Base-by-base conservation (phyloP, 306 rosid genomes). In the Corylus americana region DNA sequence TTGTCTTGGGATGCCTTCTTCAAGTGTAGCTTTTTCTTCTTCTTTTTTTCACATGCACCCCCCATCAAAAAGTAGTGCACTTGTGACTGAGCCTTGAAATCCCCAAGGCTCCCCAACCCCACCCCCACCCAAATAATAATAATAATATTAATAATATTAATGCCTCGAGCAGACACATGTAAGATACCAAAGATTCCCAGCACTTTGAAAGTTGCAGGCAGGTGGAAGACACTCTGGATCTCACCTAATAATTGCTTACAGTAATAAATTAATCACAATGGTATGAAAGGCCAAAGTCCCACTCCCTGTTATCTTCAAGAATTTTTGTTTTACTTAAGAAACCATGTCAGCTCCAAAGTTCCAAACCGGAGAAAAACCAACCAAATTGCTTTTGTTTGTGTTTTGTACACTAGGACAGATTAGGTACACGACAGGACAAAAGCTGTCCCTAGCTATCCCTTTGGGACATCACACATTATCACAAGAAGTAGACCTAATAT, bases 141-240 rank as follows among this genome's bases (percentile, higher is more conserved):
- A 35, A 35, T 39, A 39, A 42, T 42, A 12, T 4, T 27, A 25
- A 20, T 10, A 53, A 53, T 13, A 53, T 16, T 17, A 53, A 53
- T 59, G 31, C 31, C 66, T 25, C 37, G 66, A 71, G 62, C 70
- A 55, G 59, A 81, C 80, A 25, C 55, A 50, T 70, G 81, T 64
- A 54, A 82, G 74, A 42, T 42, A 6, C 8, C 6, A 42, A 6
- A 42, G 45, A 55, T 78, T 78, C 79, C 55, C 3, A 22, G 35
- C 58, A 44, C 44, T 55, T 45, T 58, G 35, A 29, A 31, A 35
- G 55, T 67, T 67, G 35, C 55, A 3, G 35, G 78, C 16, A 42
- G 29, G 82, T 83, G 86, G 82, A 78, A 42, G 79, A 83, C 86
- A 83, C 59, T 71, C 86, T 78, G 86, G 82, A 83, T 67, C 76